Conservation (phyloP, 1,284 basidiomycete genomes). For the Cystobasidiaceae sp. region DNA sequence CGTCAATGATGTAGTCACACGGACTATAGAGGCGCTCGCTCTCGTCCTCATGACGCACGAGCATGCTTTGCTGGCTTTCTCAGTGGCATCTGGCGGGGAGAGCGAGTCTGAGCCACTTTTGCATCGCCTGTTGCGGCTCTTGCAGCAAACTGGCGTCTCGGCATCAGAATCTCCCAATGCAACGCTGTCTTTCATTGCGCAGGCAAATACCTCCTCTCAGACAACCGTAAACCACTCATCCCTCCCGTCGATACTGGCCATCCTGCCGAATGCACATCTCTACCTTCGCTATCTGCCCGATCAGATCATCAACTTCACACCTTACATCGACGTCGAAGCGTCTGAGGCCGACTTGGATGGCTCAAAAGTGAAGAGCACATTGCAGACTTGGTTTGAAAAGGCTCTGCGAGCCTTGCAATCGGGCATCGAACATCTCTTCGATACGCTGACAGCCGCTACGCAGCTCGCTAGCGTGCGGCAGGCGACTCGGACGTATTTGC, state of each 20-base stretch:
- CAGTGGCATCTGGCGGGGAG: neutral
- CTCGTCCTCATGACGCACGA: slow-evolving; percentile 36
- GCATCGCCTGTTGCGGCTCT: slow-evolving; percentile 17
- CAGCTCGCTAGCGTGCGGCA: slow-evolving; percentile 8
- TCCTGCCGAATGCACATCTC: slow-evolving; percentile 37
- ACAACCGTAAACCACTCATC: neutral
- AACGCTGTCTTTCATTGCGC: neutral
- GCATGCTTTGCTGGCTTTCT: slow-evolving; percentile 31
- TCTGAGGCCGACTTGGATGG: neutral
- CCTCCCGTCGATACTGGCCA: slow-evolving; percentile 23
- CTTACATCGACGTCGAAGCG: slow-evolving; percentile 26
- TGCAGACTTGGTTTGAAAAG: slow-evolving; percentile 6
- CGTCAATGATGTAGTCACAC: slow-evolving; percentile 8
- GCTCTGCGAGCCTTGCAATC: neutral
- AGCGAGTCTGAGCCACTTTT: slow-evolving; percentile 14
- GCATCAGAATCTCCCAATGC: neutral
- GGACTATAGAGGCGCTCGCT: slow-evolving; percentile 30
- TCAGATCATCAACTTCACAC: slow-evolving; percentile 35
- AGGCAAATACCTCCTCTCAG: neutral
- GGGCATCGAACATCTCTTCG: neutral
- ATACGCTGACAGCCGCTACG: neutral
- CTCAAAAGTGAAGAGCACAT: neutral
- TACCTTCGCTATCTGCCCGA: slow-evolving; percentile 37
- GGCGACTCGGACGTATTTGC: neutral
- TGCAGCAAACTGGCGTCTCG: slow-evolving; percentile 27